Evolutionary conservation across 495 filamentous ascomycete species (phyloP).

Genomic region (Evansstolkia leycettana): DNA sequence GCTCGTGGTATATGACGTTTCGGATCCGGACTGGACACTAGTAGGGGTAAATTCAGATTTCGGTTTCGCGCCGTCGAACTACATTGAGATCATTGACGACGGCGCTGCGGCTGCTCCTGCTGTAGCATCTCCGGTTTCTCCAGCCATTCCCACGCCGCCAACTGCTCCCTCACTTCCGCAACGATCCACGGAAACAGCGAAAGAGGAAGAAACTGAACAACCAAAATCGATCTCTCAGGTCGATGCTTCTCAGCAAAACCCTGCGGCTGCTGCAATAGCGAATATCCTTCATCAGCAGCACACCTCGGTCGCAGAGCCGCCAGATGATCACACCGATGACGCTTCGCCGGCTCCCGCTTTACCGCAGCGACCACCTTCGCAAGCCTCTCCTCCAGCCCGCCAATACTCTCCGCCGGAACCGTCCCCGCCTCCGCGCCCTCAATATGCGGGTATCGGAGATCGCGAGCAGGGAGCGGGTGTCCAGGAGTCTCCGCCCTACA

Average conservation of each 20-base stretch:
- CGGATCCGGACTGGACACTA: slow-evolving; percentile 93
- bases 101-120: slow-evolving; percentile 12
- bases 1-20: slow-evolving; percentile 75
- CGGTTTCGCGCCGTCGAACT: slow-evolving; percentile 95
- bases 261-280: slow-evolving; percentile 60
- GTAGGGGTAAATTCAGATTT: slow-evolving; percentile 76
- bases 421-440: slow-evolving; percentile 15
- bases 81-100: slow-evolving; percentile 59
- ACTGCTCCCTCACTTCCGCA: slow-evolving; percentile 28
- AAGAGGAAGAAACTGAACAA: slow-evolving; percentile 13
- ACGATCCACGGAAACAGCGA: slow-evolving; percentile 11
- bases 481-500: slow-evolving; percentile 46
- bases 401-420: slow-evolving; percentile 37
- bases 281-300: slow-evolving; percentile 52
- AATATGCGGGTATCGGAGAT: slow-evolving; percentile 7
- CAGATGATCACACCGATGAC: slow-evolving; percentile 46
- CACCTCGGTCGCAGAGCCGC: slow-evolving; percentile 15
- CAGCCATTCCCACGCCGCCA: slow-evolving; percentile 15
- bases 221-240: slow-evolving; percentile 16
- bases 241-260: slow-evolving; percentile 41
- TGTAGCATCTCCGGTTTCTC: slow-evolving; percentile 11
- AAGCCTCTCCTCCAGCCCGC: slow-evolving; percentile 36
- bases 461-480: slow-evolving; percentile 26
- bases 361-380: slow-evolving; percentile 55
- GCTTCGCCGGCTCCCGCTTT: slow-evolving; percentile 50